Evolutionary conservation across 768 basidiomycete genomes (phyloP).

Genomic region (Pholiota microspora): DNA sequence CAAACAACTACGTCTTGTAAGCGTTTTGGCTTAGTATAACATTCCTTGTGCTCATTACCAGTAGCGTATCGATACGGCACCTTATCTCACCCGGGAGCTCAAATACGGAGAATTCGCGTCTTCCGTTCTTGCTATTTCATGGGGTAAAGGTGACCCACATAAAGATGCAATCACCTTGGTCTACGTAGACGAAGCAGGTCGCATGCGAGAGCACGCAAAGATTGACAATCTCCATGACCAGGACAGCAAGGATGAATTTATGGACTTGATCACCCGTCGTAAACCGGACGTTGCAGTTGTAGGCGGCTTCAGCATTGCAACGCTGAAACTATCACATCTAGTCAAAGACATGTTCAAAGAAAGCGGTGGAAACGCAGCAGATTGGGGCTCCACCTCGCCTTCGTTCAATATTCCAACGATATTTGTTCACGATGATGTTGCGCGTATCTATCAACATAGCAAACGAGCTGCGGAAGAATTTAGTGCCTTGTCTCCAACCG

Average conservation of each 20-base stretch:
- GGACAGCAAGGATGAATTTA: slow-evolving; percentile 70
- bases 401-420: slow-evolving; percentile 67
- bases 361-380: slow-evolving; percentile 22
- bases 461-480: slow-evolving; percentile 84
- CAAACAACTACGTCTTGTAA: slow-evolving; percentile 66
- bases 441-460: slow-evolving; percentile 91
- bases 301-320: slow-evolving; percentile 85
- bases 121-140: slow-evolving; percentile 86
- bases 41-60: slow-evolving; percentile 7
- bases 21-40: slow-evolving; percentile 18
- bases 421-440: slow-evolving; percentile 88
- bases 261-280: slow-evolving; percentile 77
- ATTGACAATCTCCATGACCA: slow-evolving; percentile 82
- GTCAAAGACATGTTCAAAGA: slow-evolving; percentile 55
- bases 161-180: slow-evolving; percentile 87
- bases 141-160: slow-evolving; percentile 93
- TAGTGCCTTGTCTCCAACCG: slow-evolving; percentile 68
- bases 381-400: slow-evolving; percentile 36
- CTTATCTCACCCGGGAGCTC: slow-evolving; percentile 61
- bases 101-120: slow-evolving; percentile 69
- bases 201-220: slow-evolving; percentile 85
- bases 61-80: slow-evolving; percentile 82
- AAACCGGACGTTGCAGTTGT: slow-evolving; percentile 87
- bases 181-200: slow-evolving; percentile 85
- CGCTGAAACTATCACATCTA: slow-evolving; percentile 62